phyloP scores from a whole-genome alignment of 2,329 filamentous ascomycete genomes.

The Pyrenochaeta sp. region DNA sequence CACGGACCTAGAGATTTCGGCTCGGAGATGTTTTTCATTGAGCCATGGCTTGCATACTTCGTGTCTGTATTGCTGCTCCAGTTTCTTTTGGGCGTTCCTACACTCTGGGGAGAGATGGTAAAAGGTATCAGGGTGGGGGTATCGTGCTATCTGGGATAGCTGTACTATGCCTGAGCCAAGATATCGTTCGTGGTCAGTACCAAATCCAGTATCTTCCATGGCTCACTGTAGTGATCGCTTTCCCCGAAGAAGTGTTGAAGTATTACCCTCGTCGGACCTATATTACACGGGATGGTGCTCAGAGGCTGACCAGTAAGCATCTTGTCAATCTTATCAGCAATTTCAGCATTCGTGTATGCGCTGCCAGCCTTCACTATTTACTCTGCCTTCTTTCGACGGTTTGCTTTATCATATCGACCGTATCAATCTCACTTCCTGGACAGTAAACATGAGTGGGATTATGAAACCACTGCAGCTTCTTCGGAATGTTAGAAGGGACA shows the following conservation, averaged over 20 bases:
- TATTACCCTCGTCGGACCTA: neutral
- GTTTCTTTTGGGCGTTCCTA: constrained; percentile 1
- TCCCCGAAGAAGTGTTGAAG: neutral
- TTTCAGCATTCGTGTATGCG: neutral
- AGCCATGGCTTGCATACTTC: constrained; percentile 3
- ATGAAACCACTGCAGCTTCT: neutral
- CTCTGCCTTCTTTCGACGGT: neutral
- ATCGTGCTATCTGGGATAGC: constrained; percentile 1
- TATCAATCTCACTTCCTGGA: neutral
- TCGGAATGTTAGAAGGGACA: neutral
- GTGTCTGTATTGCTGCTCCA: neutral
- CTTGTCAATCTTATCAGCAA: neutral
- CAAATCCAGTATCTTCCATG: neutral
- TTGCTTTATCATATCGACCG: neutral
- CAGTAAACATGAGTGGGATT: constrained; percentile 1
- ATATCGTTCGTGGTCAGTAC: constrained; percentile 2
- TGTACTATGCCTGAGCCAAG: constrained; percentile 2
- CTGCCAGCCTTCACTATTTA: neutral
- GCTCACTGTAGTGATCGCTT: neutral
- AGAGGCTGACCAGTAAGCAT: neutral
- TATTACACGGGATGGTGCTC: neutral
- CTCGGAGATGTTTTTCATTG: constrained; percentile 2
- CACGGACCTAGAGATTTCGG: neutral
- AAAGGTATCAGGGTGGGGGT: neutral
- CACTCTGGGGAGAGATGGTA: neutral